Evolutionary conservation across 2,329 filamentous ascomycete genomes (phyloP), one percentile per base, ranked within the genome.

Genomic region (Pyricularia pennisetigena): DNA sequence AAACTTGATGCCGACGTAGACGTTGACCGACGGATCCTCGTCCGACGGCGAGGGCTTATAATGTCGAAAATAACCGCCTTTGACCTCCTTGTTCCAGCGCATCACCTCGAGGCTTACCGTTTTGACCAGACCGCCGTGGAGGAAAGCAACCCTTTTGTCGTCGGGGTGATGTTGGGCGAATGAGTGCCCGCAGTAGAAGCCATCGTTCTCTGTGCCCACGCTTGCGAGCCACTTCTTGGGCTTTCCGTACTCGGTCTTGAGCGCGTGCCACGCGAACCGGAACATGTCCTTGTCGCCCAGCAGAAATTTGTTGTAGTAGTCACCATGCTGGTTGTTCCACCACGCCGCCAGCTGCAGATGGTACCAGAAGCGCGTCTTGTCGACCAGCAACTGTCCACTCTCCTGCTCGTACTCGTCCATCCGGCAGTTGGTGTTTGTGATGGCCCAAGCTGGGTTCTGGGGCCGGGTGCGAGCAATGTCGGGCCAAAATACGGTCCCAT

Each of bases 221-320:
- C 71, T 73, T 28, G 75, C 74, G 23, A 77, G 71, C 74, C 74
- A 76, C 68, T 73, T 73, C 12, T 68, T 68, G 12, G 76, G 76
- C 54, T 65, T 68, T 16, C 76, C 76, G 67, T 73, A 77, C 62
- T 71, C 65, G 3, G 75, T 78, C 69, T 74, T 74, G 26, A 78
- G 72, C 20, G 76, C 76, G 66, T 77, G 74, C 76, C 76, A 77
- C 6, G 76, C 74, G 69, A 76, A 76, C 28, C 76, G 69, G 67
- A 72, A 78, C 16, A 73, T 74, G 71, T 79, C 77, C 69, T 79
- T 79, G 71, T 79, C 77, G 28, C 77, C 77, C 3, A 77, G 73
- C n/a, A 78, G 69, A 59, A 76, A 71, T 20, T 72, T 69, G 61
- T 73, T 72, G 70, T 75, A 78, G 65, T 70, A 70, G 6, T 23